phyloP scores from a whole-genome alignment of 1,139 yeast genomes.

The Yamadazyma buinensis region DNA sequence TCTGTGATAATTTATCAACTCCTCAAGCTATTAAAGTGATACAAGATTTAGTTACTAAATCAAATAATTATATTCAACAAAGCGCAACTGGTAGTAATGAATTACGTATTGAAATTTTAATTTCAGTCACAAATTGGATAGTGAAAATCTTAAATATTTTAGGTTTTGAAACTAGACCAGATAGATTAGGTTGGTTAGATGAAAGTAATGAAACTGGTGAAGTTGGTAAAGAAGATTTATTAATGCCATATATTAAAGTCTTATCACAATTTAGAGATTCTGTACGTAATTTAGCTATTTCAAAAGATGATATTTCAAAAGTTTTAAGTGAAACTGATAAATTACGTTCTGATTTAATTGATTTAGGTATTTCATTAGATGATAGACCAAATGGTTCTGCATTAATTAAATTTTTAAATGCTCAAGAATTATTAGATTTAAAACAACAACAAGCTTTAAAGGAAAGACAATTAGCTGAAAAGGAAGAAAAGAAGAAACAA shows the following conservation, averaged over 20 bases:
- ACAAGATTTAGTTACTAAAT: slow-evolving; percentile 62
- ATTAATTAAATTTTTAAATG: slow-evolving; percentile 72
- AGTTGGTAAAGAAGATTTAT: slow-evolving; percentile 54
- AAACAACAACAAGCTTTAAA: slow-evolving; percentile 60
- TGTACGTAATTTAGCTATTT: slow-evolving; percentile 71
- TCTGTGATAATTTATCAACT: slow-evolving; percentile 84
- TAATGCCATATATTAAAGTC: slow-evolving; percentile 75
- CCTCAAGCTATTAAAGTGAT: slow-evolving; percentile 67
- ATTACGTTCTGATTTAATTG: slow-evolving; percentile 54
- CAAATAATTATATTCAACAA: slow-evolving; percentile 67
- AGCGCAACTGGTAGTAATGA: slow-evolving; percentile 41
- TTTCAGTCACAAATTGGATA: slow-evolving; percentile 63
- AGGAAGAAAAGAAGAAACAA: slow-evolving; percentile 37
- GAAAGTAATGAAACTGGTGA: slow-evolving; percentile 14
- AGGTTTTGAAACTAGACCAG: slow-evolving; percentile 72
- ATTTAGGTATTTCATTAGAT: slow-evolving; percentile 79
- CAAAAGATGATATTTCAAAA: slow-evolving; percentile 50
- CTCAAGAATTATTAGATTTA: slow-evolving; percentile 64
- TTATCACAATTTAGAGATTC: slow-evolving; percentile 78
- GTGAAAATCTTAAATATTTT: slow-evolving; percentile 65
- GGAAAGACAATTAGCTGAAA: slow-evolving; percentile 41
- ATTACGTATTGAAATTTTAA: slow-evolving; percentile 62
- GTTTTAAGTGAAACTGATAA: slow-evolving; percentile 49
- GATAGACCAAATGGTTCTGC: slow-evolving; percentile 83
- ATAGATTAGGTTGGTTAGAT: slow-evolving; percentile 77